A percentile compares a stretch with the other conserved stretches of the same genome.
These are phyloP conservation scores for Podila epigama DNA, from an alignment of 192 early-diverging fungal genomes.

Conservation along the genomic window DNA sequence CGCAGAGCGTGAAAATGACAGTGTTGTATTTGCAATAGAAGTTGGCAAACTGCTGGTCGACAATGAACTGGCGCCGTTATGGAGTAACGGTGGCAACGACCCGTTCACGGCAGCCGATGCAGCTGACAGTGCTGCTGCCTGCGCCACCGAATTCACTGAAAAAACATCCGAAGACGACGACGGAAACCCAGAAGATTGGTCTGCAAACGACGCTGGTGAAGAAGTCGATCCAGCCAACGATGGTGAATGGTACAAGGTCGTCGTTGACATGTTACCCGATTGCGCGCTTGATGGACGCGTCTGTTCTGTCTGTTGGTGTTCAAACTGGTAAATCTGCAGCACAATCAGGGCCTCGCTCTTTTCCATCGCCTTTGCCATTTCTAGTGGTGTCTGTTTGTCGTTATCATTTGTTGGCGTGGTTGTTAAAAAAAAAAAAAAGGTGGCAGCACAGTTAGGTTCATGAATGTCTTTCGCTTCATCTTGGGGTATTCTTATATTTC, in stretches of 20 bases:
- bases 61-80: conserved; percentile 2
- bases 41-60: conserved; percentile 16
- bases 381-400: conserved; percentile 57
- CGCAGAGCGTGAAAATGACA: conserved; percentile 1
- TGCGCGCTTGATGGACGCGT: conserved; percentile 42
- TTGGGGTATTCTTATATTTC: neutral
- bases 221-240: conserved; percentile 25
- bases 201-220: conserved; percentile 26
- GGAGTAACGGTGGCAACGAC: conserved; percentile 14
- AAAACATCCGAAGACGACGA: conserved; percentile 3
- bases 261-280: conserved; percentile 34
- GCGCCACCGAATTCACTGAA: neutral
- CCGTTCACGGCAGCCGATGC: conserved; percentile 17
- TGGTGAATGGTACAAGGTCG: conserved; percentile 25
- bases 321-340: conserved; percentile 53
- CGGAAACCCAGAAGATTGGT: conserved; percentile 16
- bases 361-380: conserved; percentile 60
- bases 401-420: too few species aligned
- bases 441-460: neutral
- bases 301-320: conserved; percentile 47
- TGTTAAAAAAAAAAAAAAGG: neutral
- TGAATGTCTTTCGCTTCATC: neutral
- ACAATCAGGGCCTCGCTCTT: conserved; percentile 63
- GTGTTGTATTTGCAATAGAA: neutral
- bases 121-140: conserved; percentile 13